Evolutionary conservation across 2,329 filamentous ascomycete species (phyloP), one percentile per base, ranked within the genome.

Genomic region (Fusarium secorum): DNA sequence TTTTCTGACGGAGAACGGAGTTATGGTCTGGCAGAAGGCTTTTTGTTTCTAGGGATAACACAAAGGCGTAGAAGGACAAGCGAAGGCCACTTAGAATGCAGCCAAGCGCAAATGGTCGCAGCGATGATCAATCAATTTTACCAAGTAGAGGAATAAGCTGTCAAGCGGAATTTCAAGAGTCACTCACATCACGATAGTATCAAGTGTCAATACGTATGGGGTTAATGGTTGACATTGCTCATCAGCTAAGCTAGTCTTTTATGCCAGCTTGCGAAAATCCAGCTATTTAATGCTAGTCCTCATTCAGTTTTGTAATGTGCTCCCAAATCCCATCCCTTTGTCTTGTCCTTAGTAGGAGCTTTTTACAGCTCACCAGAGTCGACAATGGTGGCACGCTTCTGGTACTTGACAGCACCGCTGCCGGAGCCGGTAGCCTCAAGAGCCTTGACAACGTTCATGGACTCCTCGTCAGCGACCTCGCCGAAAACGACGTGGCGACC

Each of bases 401-500:
- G 87, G 81, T 87, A 88, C 78, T 86, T 84, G 79, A 89, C 82
- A 65, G 83, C 80, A 66, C 89, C 89, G 77, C 79, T 85, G 72
- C 82, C 77, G 66, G 83, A 85, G 76, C 89, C 89, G 60, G 84
- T 86, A 58, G 86, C 87, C 85, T 91, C 89, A 44, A 91, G 79
- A 66, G 87, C 84, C 83, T 84, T 86, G 81, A 91, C 88, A 63
- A 90, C 72, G 33, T 82, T 77, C 80, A 89, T 74, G 62, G 83
- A 85, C 46, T 81, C 73, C 3, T 80, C 66, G 70, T 87, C 85
- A 64, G 84, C 84, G 49, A 95, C 91, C 85, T 93, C 86, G 80
- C 93, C 93, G 84, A 95, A 95, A 80, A 94, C 92, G 82, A 94
- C 92, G 87, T 96, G 93, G 82, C 91, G 91, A 79, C 89, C 89